Base-by-base conservation (phyloP, 2,329 filamentous ascomycete species). In the Hirsutella thompsonii region DNA sequence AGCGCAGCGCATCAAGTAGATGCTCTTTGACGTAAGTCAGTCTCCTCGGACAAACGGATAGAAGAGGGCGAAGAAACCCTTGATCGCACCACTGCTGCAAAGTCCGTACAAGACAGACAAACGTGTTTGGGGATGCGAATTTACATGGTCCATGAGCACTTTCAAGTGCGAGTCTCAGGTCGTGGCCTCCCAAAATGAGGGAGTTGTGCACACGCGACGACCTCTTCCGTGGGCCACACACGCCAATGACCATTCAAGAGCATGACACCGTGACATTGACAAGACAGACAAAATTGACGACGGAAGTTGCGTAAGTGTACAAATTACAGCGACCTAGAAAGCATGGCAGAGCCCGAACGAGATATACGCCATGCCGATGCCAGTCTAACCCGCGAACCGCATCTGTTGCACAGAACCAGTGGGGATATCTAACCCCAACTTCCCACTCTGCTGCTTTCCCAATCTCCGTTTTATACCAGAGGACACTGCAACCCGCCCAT, bases 261-360 rank as follows among this genome's bases (percentile, higher is more conserved):
- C 29, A 32, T n/a, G 29, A n/a, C 29, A 9, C 13, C 8, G 2
- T 14, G 16, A 11, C 13, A 32, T 14, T 29, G 4, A 29, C 28
- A 29, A 11, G 29, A 5, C 29, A 13, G 16, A 11, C 4, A 11
- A 13, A 5, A 5, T 19, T 34, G 50, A 54, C 52, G 63, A 62
- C 57, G 64, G 66, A 68, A 72, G 70, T 72, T 70, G 70, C 69
- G 62, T 69, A 68, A 63, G 64, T 69, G 62, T 72, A 73, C 74
- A 75, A 71, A 74, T 74, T 76, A 76, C 72, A 76, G 67, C 70
- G 71, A 69, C 62, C 60, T 65, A 65, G 62, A 64, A 62, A 60
- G 61, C 61, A 60, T 57, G 62, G 61, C 63, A 64, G 53, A 62
- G 60, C 62, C 63, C 59, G 51, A 60, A 59, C 54, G 50, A 60